Base-by-base conservation (phyloP, 2,329 filamentous ascomycete genomes). In the Colletotrichum trifolii region DNA sequence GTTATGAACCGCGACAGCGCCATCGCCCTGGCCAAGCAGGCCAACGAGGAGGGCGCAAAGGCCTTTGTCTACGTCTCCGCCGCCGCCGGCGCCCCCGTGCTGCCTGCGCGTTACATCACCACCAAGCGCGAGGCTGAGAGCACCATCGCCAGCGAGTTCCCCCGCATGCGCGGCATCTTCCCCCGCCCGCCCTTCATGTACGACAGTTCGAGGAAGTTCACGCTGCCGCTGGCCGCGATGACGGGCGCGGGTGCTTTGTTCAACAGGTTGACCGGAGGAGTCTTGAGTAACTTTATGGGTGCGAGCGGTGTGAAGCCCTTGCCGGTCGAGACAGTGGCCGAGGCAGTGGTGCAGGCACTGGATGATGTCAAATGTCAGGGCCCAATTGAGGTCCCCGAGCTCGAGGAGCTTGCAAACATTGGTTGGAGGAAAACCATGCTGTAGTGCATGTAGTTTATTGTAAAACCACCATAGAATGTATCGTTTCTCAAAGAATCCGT, bases 1-100 rank as follows among this genome's bases (percentile, higher is more conserved):
- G 85, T 94, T 66, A 97, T 99, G 93, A 99, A 99, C 80, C 87
- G 96, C 62, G 95, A 98, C 79, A 88, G 83, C 80, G 95, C 95
- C 52, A 88, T 98, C 67, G 86, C 90, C 59, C 85, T 97, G 12
- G 96, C 95, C 12, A 88, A 90, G 73, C 92, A 95, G 75, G 89
- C 94, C 2, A 84, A 85, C 34, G 80, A 80, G 39, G 87, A 88
- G 65, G 83, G 87, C 40, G 89, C 90, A 12, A 79, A 84, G 15
- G 87, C 89, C 0, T 97, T 97, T 75, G 88, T 91, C 65, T 98
- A 93, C 82, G 90, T 99, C 67, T 97, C 94, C 40, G 96, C 96
- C 2, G 92, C 93, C 0, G 93, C 85, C 1, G 95, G 93, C 4
- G 92, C 94, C 1, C 94, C 95, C 1, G 85, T 97, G 39, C 83